Evolutionary conservation across 75 land plant species (phyloP), one percentile per base, ranked within the genome.

Genomic region (Larix kaempferi): DNA sequence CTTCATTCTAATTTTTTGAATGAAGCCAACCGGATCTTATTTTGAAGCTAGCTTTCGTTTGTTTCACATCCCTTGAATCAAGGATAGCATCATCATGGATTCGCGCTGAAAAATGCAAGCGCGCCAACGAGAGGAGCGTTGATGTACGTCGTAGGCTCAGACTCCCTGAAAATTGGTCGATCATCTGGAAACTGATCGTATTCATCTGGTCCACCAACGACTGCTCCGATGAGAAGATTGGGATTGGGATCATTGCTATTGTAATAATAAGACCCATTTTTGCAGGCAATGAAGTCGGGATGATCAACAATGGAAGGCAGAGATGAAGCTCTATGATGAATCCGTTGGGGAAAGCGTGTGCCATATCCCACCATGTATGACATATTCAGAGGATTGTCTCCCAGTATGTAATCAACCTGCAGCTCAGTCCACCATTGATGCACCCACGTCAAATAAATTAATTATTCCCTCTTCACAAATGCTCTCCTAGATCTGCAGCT

Each of bases 311-410:
- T 57, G 2, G 88, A 84, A 1, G 86, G 89, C 49, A 93, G 79
- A 26, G 92, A 86, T 0, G 92, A 79, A 2, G 81, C 91, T 16
- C 95, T 54, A 77, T 93, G 95, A 71, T 90, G 95, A 17, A 90
- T 85, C 3, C 81, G 67, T 49, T 71, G 79, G 1, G 95, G 95
- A 76, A 76, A 93, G 17, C 59, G 76, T 1, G 77, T 7, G 0
- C 92, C 91, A 69, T 82, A 88, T 33, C 95, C 95, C 59, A 93
- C 88, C 89, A 93, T 90, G 89, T 93, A 93, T 57, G 93, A 90
- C 72, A 85, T 86, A 2, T 71, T 74, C 65, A 82, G 22, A n/a
- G 91, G 87, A 77, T 93, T 93, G 74, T 76, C 67, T 27, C 95
- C 95, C 54, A 93, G 69, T 60, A 93, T 90, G 77, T 93, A 93